These are phyloP conservation scores for Dacryopinax primogenitus DNA, from an alignment of 768 basidiomycete genomes.

Conservation along the genomic window DNA sequence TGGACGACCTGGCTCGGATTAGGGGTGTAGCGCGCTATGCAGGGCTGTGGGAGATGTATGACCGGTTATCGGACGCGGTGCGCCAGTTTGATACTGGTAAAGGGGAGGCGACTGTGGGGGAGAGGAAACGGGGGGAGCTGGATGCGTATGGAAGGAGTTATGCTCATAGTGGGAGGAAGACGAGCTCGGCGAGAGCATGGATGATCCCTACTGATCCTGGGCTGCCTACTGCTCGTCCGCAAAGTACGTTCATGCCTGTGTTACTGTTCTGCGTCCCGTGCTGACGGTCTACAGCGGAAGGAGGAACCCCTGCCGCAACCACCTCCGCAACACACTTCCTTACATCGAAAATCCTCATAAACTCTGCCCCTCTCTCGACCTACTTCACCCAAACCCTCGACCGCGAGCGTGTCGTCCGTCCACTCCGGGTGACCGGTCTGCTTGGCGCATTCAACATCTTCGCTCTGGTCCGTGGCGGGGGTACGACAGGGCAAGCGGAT, in stretches of 20 bases:
- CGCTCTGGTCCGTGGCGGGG: slow-evolving; percentile 69
- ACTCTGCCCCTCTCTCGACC: slow-evolving; percentile 61
- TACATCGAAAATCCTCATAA: slow-evolving; percentile 63
- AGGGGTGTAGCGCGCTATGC: slow-evolving; percentile 46
- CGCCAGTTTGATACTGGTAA: slow-evolving; percentile 48
- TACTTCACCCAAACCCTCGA: slow-evolving; percentile 69
- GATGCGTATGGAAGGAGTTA: slow-evolving; percentile 78
- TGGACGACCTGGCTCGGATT: slow-evolving; percentile 55
- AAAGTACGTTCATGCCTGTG: too few species aligned
- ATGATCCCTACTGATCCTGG: slow-evolving; percentile 40
- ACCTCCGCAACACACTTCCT: slow-evolving; percentile 20
- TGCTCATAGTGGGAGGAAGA: slow-evolving; percentile 76
- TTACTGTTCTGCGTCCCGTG: too few species aligned
- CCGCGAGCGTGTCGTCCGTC: slow-evolving; percentile 68
- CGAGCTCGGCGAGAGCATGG: slow-evolving; percentile 84
- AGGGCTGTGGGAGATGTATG: slow-evolving; percentile 27
- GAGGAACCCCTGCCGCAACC: slow-evolving; percentile 14
- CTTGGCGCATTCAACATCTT: slow-evolving; percentile 72
- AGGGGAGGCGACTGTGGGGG: slow-evolving; percentile 35
- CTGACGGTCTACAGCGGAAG: slow-evolving; percentile 13
- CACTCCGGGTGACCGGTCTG: slow-evolving; percentile 69
- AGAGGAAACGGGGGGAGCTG: slow-evolving; percentile 43
- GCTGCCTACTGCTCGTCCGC: slow-evolving; percentile 10
- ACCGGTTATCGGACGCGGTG: slow-evolving; percentile 43
- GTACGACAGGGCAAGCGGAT: slow-evolving; percentile 84